Evolutionary conservation across 2,329 filamentous ascomycete species (phyloP), one percentile per base, ranked within the genome.

Genomic region (Penicillium sclerotigenum): DNA sequence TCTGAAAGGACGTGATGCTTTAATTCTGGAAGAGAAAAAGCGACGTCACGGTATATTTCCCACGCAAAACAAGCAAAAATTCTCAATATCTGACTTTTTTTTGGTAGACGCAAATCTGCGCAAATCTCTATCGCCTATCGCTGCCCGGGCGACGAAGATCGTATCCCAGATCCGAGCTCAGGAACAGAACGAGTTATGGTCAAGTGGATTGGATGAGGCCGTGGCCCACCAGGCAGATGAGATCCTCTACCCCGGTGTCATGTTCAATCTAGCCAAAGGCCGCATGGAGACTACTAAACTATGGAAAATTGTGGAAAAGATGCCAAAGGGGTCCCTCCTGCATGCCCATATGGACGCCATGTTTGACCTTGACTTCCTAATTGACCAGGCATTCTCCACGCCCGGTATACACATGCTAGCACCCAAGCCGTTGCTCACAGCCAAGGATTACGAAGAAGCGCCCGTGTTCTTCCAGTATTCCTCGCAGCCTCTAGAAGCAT

Each of bases 301-400:
- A 24, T 97, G 91, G 91, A 82, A 85, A 61, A 94, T 97, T 65
- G 83, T 96, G 16, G 83, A 87, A 57, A 83, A 79, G 61, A 91
- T 97, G 89, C 93, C 93, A 28, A 97, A 97, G 73, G 94, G 93
- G 13, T 71, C 73, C 7, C 65, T 72, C 1, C 56, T 71, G 58
- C 92, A 97, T 76, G 90, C 90, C 41, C 92, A 97, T 73, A 79
- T 95, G 69, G 90, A 95, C 72, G 91, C 92, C 65, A 95, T 95
- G 86, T 88, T 96, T 47, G 89, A 96, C 71, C 85, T 91, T 61
- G 88, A 91, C 69, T 95, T 86, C 77, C 76, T 96, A 8, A 81
- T 96, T 37, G 82, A 87, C 6, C 81, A 88, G 65, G 83, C 90
- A 2, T 80, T 97, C 60, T 77, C 66, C 7, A 87, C 85, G 0